These are phyloP conservation scores for Suhomyces wounanorum DNA, from an alignment of 1,139 yeast species.

Conservation along the genomic window DNA sequence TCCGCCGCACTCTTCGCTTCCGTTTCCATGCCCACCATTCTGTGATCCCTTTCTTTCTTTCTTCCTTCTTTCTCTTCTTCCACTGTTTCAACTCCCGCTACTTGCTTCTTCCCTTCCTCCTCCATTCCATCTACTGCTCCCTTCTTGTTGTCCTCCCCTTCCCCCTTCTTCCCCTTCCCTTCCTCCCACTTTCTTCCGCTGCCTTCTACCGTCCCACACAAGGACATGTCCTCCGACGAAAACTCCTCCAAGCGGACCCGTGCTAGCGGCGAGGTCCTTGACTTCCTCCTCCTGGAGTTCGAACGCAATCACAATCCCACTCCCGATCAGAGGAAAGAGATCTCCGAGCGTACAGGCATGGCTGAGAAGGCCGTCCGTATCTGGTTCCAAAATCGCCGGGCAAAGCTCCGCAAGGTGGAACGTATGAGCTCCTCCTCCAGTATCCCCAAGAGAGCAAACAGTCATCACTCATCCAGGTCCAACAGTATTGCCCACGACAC, in stretches of 20 bases:
- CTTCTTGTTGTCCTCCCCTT: not conserved
- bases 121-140: not conserved
- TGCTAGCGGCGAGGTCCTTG: conserved; percentile 85
- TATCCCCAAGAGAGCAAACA: conserved; percentile 7
- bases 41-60: conserved; percentile 6
- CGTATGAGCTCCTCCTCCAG: conserved; percentile 33
- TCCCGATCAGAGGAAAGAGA: conserved; percentile 65
- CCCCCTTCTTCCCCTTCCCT: not conserved
- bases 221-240: conserved; percentile 20
- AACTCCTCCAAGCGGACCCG: conserved; percentile 49
- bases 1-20: conserved; percentile 8
- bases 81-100: not conserved
- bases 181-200: conserved; percentile 5
- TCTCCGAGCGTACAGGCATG: conserved; percentile 79
- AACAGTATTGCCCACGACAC: conserved; percentile 13
- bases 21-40: conserved; percentile 7
- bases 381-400: conserved; percentile 94
- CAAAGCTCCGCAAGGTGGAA: conserved; percentile 62
- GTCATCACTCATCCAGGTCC: conserved; percentile 9
- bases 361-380: conserved; percentile 89
- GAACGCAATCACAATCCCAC: conserved; percentile 71
- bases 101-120: not conserved
- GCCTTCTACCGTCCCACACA: conserved; percentile 1
- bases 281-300: conserved; percentile 68
- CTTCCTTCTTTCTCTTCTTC: not conserved